Percentiles rank a stretch among this genome's conserved stretches.
Conservation (phyloP, 345 rosid genomes). For the Punica granatum region DNA sequence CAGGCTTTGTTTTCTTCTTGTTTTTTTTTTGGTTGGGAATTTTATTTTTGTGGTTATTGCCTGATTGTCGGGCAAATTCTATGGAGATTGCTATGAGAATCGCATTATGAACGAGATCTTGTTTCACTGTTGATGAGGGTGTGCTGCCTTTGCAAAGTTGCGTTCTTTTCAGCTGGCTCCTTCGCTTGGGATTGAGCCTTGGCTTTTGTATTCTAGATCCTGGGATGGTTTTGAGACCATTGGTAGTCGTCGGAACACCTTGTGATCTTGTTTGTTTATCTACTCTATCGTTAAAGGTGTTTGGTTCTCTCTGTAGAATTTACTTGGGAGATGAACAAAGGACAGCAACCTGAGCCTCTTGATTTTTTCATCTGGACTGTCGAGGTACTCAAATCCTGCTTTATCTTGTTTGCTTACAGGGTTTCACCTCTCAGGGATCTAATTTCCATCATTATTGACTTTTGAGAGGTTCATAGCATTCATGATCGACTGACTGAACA, state of each 20-base stretch:
- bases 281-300: neutral
- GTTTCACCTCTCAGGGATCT: neutral
- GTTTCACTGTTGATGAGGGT: too few species aligned
- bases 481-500: neutral
- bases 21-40: too few species aligned
- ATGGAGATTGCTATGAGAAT: too few species aligned
- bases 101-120: too few species aligned
- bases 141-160: too few species aligned
- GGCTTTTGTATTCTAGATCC: neutral
- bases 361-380: slow-evolving; percentile 99
- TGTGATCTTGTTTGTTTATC: neutral
- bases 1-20: too few species aligned
- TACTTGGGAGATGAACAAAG: slow-evolving; percentile 56
- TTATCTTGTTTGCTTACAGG: neutral
- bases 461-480: neutral
- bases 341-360: slow-evolving; percentile 79
- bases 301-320: neutral
- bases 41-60: too few species aligned
- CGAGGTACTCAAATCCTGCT: slow-evolving; percentile 41
- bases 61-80: too few species aligned
- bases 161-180: too few species aligned
- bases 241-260: neutral
- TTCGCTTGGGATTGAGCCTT: too few species aligned
- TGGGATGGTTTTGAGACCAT: neutral
- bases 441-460: neutral